These are phyloP conservation scores for Musa itinerans DNA, from an alignment of 176 grass and related monocot species.

Conservation along the genomic window DNA sequence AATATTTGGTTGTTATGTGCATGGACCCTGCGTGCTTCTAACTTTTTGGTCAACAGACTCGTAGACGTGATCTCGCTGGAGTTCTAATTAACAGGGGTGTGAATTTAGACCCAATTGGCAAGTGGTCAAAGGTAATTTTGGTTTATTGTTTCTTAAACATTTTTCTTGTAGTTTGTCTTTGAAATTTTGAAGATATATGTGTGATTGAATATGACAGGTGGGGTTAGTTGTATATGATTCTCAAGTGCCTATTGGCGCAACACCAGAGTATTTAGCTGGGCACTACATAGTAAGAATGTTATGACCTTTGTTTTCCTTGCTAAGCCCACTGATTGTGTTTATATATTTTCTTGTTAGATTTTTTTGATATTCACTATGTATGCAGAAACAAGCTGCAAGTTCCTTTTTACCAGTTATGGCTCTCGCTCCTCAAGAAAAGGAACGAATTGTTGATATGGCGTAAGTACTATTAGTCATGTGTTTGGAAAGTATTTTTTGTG, in stretches of 20 bases:
- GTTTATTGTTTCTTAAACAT: conserved; percentile 1
- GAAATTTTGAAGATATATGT: conserved; percentile 10
- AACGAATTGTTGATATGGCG: conserved; percentile 96
- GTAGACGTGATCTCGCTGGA: conserved; percentile 92
- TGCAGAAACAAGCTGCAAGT: conserved; percentile 98
- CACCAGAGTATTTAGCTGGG: conserved; percentile 96
- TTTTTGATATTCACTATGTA: not conserved
- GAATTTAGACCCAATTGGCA: conserved; percentile 93
- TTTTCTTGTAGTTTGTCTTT: not conserved
- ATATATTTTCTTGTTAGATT: not conserved
- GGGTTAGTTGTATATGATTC: conserved; percentile 96
- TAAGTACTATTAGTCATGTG: conserved; percentile 44
- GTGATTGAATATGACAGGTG: conserved; percentile 46
- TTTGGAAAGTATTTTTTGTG: conserved; percentile 1
- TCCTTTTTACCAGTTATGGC: conserved; percentile 98
- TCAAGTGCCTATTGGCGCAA: conserved; percentile 80
- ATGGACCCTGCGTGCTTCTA: not conserved
- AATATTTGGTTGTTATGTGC: not conserved
- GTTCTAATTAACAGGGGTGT: conserved; percentile 97
- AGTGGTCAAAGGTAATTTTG: conserved; percentile 88
- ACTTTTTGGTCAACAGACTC: conserved; percentile 41
- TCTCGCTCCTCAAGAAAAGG: conserved; percentile 93
- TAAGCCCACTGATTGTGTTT: not conserved
- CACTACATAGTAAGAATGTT: conserved; percentile 75
- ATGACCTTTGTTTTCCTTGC: not conserved